These are phyloP conservation scores for Suillus brevipes DNA, from an alignment of 768 basidiomycete genomes.

Conservation along the genomic window DNA sequence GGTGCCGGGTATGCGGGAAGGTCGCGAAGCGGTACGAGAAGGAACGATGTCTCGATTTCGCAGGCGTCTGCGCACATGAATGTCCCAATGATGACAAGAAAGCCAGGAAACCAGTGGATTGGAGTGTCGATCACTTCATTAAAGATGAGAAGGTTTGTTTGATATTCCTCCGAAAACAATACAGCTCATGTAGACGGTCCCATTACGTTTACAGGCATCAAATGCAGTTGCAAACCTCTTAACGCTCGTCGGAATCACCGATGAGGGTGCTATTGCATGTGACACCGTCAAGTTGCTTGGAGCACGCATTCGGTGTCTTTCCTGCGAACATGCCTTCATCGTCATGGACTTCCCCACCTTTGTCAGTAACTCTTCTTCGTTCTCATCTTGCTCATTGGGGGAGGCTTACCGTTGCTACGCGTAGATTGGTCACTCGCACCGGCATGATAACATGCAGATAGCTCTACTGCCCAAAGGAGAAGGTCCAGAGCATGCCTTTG, in stretches of 20 bases:
- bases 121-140: conserved; percentile 54
- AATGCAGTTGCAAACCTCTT: conserved; percentile 42
- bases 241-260: conserved; percentile 28
- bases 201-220: conserved; percentile 43
- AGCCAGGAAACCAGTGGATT: conserved; percentile 33
- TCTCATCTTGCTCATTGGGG: background rate
- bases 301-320: conserved; percentile 43
- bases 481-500: conserved; percentile 16
- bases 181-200: background rate
- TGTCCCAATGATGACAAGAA: conserved; percentile 38
- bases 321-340: conserved; percentile 47
- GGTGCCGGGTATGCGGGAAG: conserved; percentile 52
- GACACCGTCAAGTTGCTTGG: conserved; percentile 25
- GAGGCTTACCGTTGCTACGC: background rate
- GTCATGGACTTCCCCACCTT: conserved; percentile 48
- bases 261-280: conserved; percentile 29
- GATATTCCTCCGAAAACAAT: background rate
- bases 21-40: conserved; percentile 34
- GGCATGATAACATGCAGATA: conserved; percentile 57
- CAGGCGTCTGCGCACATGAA: conserved; percentile 57
- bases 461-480: conserved; percentile 25
- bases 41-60: conserved; percentile 55
- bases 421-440: conserved; percentile 64
- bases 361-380: conserved; percentile 35
- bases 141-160: conserved; percentile 61